These are phyloP conservation scores for Alternaria gaisen DNA, from an alignment of 2,329 filamentous ascomycete genomes.

Conservation along the genomic window DNA sequence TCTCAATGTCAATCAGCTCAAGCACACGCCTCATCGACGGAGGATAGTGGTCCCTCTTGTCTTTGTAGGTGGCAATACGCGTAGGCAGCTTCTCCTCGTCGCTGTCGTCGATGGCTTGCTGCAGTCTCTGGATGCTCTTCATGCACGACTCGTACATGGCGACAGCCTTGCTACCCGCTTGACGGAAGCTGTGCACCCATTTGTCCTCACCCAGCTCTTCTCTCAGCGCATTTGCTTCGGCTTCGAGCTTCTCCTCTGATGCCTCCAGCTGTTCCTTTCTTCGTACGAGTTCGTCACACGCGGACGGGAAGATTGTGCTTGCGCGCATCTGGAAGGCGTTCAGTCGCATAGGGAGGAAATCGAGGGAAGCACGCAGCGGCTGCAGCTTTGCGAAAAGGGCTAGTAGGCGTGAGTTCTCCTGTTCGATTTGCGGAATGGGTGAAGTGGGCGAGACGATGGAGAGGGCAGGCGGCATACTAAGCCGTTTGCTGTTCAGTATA, in stretches of 20 bases:
- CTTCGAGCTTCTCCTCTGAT: conserved; percentile 87
- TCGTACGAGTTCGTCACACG: conserved; percentile 86
- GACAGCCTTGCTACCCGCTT: conserved; percentile 87
- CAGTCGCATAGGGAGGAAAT: conserved; percentile 94
- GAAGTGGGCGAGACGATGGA: conserved; percentile 68
- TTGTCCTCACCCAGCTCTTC: conserved; percentile 94
- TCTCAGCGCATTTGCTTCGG: conserved; percentile 86
- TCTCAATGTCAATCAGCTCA: conserved; percentile 93
- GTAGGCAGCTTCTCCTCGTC: conserved; percentile 68
- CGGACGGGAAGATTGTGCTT: conserved; percentile 81
- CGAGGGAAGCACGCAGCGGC: conserved; percentile 87
- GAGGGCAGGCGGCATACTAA: conserved; percentile 71
- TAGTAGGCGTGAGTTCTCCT: conserved; percentile 87
- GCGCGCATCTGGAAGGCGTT: conserved; percentile 85
- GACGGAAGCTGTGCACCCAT: conserved; percentile 95
- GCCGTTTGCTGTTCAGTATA: conserved; percentile 68
- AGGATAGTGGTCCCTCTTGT: conserved; percentile 92
- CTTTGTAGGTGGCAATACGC: conserved; percentile 91
- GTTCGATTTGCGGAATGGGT: conserved; percentile 63
- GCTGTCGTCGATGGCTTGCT: conserved; percentile 78
- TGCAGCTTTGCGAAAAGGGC: conserved; percentile 96
- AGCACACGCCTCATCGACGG: conserved; percentile 91
- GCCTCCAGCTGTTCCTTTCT: conserved; percentile 77
- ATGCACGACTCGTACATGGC: conserved; percentile 98
- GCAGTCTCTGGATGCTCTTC: conserved; percentile 82